Evolutionary conservation across 2,329 filamentous ascomycete genomes (phyloP).

Genomic region (Pezicula radicicola): DNA sequence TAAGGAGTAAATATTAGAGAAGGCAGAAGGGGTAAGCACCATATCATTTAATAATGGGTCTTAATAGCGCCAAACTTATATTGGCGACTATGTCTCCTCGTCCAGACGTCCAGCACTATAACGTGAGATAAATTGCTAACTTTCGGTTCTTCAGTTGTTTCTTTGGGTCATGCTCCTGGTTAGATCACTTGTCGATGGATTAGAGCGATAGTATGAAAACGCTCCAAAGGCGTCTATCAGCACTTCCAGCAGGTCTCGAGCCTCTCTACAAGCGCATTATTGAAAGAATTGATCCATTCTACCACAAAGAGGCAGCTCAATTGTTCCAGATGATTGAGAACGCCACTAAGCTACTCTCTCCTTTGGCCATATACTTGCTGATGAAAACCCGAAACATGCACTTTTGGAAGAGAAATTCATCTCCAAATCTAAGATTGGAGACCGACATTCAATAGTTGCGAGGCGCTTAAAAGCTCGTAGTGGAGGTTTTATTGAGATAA

Average conservation of each 20-base stretch:
- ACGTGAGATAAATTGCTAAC: background rate
- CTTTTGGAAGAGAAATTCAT: background rate
- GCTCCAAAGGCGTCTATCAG: background rate
- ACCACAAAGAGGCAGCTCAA: background rate
- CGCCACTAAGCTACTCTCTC: background rate
- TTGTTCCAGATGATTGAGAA: background rate
- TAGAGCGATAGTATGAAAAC: background rate
- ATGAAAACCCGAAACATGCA: background rate
- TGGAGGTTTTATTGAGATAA: background rate
- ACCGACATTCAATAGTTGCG: background rate
- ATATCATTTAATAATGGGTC: too few species aligned
- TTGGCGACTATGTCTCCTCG: background rate
- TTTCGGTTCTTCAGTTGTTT: background rate
- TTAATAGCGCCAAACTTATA: background rate
- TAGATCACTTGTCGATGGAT: background rate
- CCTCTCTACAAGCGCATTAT: background rate
- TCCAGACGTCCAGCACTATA: background rate
- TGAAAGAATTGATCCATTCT: background rate
- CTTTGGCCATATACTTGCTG: background rate
- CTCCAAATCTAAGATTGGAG: background rate
- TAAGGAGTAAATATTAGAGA: background rate
- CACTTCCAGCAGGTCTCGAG: background rate
- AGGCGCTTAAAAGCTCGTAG: background rate
- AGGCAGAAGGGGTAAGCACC: background rate
- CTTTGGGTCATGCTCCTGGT: background rate